phyloP scores from a whole-genome alignment of 208 protist genomes.

The Sergeia podlipaevii region DNA sequence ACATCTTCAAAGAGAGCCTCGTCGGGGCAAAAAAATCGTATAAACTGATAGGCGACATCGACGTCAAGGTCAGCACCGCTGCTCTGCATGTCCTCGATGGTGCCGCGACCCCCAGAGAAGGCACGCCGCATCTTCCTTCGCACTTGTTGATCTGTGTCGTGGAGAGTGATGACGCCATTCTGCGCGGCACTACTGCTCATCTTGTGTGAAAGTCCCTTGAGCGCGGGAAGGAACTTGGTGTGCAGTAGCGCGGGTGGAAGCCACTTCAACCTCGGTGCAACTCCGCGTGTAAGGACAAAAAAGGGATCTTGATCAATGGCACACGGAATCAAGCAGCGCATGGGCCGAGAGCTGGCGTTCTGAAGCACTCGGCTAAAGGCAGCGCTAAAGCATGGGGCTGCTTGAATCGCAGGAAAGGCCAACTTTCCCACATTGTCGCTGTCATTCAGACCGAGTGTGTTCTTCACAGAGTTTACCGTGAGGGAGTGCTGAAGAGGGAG shows the following conservation, averaged over 20 bases:
- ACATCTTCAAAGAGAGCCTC: conserved; percentile 91
- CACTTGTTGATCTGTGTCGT: conserved; percentile 94
- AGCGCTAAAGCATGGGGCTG: conserved; percentile 94
- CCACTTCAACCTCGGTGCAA: conserved; percentile 89
- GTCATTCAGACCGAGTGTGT: conserved; percentile 94
- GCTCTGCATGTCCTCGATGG: conserved; percentile 93
- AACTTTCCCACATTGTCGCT: conserved; percentile 94
- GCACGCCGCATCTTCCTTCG: conserved; percentile 95
- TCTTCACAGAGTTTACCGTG: conserved; percentile 89
- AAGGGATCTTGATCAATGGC: conserved; percentile 98
- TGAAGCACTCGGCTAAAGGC: conserved; percentile 94
- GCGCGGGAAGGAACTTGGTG: conserved; percentile 97
- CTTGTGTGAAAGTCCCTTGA: conserved; percentile 95
- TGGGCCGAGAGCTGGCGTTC: conserved; percentile 15
- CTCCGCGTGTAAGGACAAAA: conserved; percentile 97
- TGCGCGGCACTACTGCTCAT: conserved; percentile 94
- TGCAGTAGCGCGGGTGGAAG: conserved; percentile 96
- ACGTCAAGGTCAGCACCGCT: conserved; percentile 91
- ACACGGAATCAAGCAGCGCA: conserved; percentile 98
- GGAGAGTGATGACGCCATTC: conserved; percentile 95
- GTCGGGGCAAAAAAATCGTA: conserved; percentile 96
- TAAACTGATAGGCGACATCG: conserved; percentile 96
- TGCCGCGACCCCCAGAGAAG: conserved; percentile 96
- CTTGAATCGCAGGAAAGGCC: conserved; percentile 97
- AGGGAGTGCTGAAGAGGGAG: conserved; percentile 90